Evolutionary conservation across 345 rosid genomes (phyloP), one percentile per base, ranked within the genome.

Genomic region (Eucalyptus curtisii): DNA sequence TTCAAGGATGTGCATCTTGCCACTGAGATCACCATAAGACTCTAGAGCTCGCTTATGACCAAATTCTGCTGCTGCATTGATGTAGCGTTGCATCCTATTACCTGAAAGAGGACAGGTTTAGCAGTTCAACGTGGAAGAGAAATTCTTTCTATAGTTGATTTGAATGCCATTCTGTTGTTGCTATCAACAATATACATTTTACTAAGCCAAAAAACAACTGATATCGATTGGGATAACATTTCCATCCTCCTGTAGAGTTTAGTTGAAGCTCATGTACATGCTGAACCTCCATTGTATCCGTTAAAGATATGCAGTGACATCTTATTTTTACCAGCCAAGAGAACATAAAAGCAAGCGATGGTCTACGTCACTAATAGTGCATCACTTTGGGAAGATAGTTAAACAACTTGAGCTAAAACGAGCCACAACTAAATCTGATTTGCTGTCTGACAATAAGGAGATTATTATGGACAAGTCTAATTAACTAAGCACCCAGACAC

Each of bases 321-420:
- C n/a, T 61, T 30, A 30, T 13, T 13, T 12, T 61, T 61, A 13
- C 33, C 71, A 14, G 17, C 33, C 71, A 61, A 30, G 71, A 64
- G 71, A 64, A 64, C 37, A 61, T 30, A 13, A 64, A 13, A 64
- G 59, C 71, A 64, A 64, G 37, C 5, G 37, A 64, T n/a, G 7
- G 55, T 64, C 33, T 30, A 64, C 1, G 0, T 30, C 71, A 64
- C 71, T 64, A 64, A 0, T 6, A 0, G 19, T 30, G 19, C 71
- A 3, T 0, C 37, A 11, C 4, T 27, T n/a, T 11, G 37, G 71
- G 71, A 64, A 64, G 71, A 64, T n/a, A 64, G 19, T 64, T 14
- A 64, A 64, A 30, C 19, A 64, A 64, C 71, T 59, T 59, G 31
- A 64, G 71, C 33, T 64, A 7, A 64, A 64, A 13, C 10, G 33